These are phyloP conservation scores for Rubroshorea leprosula DNA, from an alignment of 345 rosid genomes.

Conservation along the genomic window DNA sequence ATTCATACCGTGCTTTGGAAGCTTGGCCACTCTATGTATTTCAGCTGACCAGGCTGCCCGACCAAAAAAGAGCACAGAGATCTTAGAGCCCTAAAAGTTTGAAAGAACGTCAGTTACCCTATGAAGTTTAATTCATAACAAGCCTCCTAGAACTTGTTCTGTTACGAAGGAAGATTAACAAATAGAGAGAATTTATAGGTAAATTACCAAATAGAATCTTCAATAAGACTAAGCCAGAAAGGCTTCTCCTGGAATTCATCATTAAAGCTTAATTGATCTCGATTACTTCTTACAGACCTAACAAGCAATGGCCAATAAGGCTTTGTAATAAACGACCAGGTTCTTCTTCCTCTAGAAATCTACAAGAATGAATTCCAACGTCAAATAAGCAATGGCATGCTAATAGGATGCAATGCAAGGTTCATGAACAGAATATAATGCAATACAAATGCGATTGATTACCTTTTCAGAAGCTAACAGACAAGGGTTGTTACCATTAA, in stretches of 20 bases:
- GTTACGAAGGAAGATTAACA: not conserved
- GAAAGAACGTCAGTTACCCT: slow-evolving; percentile 3
- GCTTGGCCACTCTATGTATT: slow-evolving; percentile 82
- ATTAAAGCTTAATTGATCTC: slow-evolving; percentile 23
- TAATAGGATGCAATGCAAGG: not conserved
- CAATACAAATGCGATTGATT: not conserved
- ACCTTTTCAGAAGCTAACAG: slow-evolving; percentile 14
- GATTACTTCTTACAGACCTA: slow-evolving; percentile 18
- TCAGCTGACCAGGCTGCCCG: slow-evolving; percentile 82
- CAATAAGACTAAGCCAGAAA: slow-evolving; percentile 35
- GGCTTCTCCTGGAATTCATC: slow-evolving; percentile 35
- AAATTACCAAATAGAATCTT: slow-evolving; percentile 44
- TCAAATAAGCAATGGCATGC: not conserved
- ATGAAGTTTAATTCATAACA: not conserved
- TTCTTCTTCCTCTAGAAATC: slow-evolving; percentile 16
- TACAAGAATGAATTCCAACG: slow-evolving; percentile 13
- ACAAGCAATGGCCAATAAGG: slow-evolving; percentile 7
- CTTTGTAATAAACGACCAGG: slow-evolving; percentile 6
- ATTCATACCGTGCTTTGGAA: slow-evolving; percentile 57
- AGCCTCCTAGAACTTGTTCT: not conserved
- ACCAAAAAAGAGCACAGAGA: slow-evolving; percentile 42
- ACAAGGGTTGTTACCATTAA: not conserved
- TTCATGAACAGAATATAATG: not conserved
- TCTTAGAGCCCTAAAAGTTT: slow-evolving; percentile 42
- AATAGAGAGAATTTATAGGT: not conserved